Evolutionary conservation across 2,329 filamentous ascomycete species (phyloP).

Genomic region (Arthrocladium fulminans): DNA sequence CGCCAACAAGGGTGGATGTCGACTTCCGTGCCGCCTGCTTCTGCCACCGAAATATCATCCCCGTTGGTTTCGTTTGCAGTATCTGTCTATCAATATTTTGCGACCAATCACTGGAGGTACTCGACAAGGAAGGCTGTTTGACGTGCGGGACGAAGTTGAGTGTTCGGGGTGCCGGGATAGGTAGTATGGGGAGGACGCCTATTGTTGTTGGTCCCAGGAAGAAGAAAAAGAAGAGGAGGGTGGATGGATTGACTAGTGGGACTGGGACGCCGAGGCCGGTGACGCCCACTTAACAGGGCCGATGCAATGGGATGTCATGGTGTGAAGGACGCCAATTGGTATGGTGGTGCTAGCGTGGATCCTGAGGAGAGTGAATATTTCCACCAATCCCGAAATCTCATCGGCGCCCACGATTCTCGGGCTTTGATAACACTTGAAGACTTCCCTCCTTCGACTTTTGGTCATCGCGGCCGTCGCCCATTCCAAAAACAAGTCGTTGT

Average conservation of each 20-base stretch:
- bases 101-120: conserved; percentile 29
- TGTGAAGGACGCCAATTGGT: not conserved
- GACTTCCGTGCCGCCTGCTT: conserved; percentile 99
- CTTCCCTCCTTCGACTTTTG: too few relatives aligned
- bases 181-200: conserved; percentile 44
- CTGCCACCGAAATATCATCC: conserved; percentile 83
- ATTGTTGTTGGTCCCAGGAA: conserved; percentile 48
- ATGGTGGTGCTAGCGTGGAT: too few relatives aligned
- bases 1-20: conserved; percentile 74
- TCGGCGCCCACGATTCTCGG: too few relatives aligned
- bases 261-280: conserved; percentile 45
- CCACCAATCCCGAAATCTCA: too few relatives aligned
- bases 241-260: conserved; percentile 49
- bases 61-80: conserved; percentile 90
- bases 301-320: too few relatives aligned
- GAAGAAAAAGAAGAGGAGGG: conserved; percentile 55
- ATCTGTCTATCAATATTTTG: conserved; percentile 95
- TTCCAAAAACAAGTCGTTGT: too few relatives aligned
- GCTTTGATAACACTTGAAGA: too few relatives aligned
- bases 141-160: conserved; percentile 73
- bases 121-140: conserved; percentile 58
- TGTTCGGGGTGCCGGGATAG: conserved; percentile 61
- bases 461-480: too few relatives aligned
- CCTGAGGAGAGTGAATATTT: too few relatives aligned
- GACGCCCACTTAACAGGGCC: not conserved